Evolutionary conservation across 768 basidiomycete genomes (phyloP).

Genomic region (Auricularia heimuer): DNA sequence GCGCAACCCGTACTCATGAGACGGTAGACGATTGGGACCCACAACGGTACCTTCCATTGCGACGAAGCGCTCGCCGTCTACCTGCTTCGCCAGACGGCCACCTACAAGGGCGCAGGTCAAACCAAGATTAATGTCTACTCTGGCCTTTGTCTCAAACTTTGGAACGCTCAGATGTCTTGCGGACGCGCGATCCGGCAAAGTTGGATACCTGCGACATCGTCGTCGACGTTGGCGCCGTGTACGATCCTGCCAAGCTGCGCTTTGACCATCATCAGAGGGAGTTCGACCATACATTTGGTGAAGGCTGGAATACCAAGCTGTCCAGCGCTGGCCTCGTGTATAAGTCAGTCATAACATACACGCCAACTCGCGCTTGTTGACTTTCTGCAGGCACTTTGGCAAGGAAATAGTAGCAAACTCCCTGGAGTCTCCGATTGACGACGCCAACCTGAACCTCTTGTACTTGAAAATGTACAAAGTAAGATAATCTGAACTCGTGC

Average conservation of each 20-base stretch:
- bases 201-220: constrained; percentile 85
- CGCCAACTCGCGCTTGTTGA: too few relatives aligned
- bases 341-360: constrained; percentile 51
- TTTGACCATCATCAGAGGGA: constrained; percentile 98
- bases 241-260: constrained; percentile 64
- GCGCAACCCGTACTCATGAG: not conserved
- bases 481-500: constrained; percentile 4
- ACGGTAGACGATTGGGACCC: constrained; percentile 75
- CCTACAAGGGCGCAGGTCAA: constrained; percentile 66
- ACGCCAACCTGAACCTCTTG: constrained; percentile 58
- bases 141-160: constrained; percentile 4
- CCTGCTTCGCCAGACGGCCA: constrained; percentile 66
- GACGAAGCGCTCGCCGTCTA: constrained; percentile 95
- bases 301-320: constrained; percentile 69
- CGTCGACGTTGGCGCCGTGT: constrained; percentile 91
- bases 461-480: constrained; percentile 90
- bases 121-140: constrained; percentile 6
- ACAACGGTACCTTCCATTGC: constrained; percentile 93
- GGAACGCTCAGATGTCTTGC: constrained; percentile 42
- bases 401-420: constrained; percentile 68
- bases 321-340: constrained; percentile 90
- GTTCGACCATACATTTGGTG: constrained; percentile 82
- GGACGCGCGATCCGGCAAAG: constrained; percentile 60
- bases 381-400: constrained; percentile 65
- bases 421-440: constrained; percentile 38